Base-by-base conservation (phyloP, 495 filamentous ascomycete species). In the Penicillium longicatenatum region DNA sequence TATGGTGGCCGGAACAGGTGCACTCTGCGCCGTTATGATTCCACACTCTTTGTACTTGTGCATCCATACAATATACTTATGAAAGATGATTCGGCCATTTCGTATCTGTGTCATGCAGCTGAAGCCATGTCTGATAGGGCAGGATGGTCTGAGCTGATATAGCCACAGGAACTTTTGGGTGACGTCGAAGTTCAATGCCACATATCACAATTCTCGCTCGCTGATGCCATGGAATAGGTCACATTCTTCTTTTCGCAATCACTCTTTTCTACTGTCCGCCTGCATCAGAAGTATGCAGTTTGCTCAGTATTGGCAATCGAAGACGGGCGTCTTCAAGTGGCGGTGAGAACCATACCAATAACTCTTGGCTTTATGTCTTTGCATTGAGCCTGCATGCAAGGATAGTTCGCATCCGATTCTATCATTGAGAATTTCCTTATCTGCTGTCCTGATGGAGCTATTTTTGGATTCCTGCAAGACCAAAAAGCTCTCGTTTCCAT, bases 1-100 rank as follows among this genome's bases (percentile, higher is more conserved):
- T 73, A 0, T 68, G 68, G 68, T 69, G 68, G 66, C 68, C 68
- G 31, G 47, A 52, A 22, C 31, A 31, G n/a, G 31, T 75, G 70
- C 17, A 8, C 39, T 8, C 9, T 9, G 21, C 12, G 31, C 31
- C 22, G 14, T 6, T 26, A 9, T 46, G 44, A 46, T 14, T 17
- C 2, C 1, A 24, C 47, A 26, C 10, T 50, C 14, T 47, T 21
- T 26, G 26, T 26, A 26, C 19, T n/a, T 50, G 26, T 31, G 0
- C 16, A 50, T 50, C 35, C 22, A 10, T 35, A 46, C 12, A 7
- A 16, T 43, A 43, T 43, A 16, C 11, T 9, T 43, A 43, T 35
- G 31, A 11, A 35, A 35, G 10, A 35, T 12, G 0, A 35, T 14
- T 12, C 9, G 10, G 4, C 9, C 0, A 12, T 14, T 35, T 4